A percentile compares a stretch with the other conserved stretches of the same genome.
phyloP scores from a whole-genome alignment of 2,329 filamentous ascomycete species.

The Sporothrix curviconia region DNA sequence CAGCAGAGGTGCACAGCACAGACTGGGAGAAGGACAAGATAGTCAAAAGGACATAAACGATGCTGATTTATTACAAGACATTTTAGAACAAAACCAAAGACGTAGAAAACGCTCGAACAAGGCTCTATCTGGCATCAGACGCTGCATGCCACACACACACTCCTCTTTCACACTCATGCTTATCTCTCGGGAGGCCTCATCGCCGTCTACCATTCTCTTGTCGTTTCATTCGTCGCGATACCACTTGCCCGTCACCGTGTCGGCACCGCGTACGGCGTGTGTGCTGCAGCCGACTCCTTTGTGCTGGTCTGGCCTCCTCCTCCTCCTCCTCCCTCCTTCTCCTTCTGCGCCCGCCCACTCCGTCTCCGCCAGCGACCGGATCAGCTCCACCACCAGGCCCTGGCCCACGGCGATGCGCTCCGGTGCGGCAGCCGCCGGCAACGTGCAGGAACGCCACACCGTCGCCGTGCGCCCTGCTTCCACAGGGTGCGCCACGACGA shows the following conservation, averaged over 20 bases:
- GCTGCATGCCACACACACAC: neutral
- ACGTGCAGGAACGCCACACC: slow-evolving; percentile 66
- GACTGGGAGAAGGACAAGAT: no score
- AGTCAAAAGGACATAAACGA: no score
- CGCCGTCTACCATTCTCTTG: neutral
- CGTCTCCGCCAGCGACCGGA: slow-evolving; percentile 51
- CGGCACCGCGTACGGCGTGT: neutral
- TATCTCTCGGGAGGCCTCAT: no score
- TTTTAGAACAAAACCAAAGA: neutral
- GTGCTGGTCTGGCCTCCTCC: no score
- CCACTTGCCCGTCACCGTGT: slow-evolving; percentile 14
- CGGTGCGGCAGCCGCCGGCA: slow-evolving; percentile 54
- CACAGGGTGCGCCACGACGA: slow-evolving; percentile 56
- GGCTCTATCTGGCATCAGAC: no score
- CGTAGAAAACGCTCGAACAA: no score
- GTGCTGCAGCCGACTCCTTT: neutral
- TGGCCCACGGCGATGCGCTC: slow-evolving; percentile 41
- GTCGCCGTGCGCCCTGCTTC: slow-evolving; percentile 27
- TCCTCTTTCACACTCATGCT: neutral
- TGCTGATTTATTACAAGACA: no score
- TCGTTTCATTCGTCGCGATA: slow-evolving; percentile 11
- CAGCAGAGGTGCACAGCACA: no score
- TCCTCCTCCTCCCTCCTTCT: neutral
- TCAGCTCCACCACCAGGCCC: slow-evolving; percentile 47
- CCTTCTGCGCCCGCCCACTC: slow-evolving; percentile 27